Base-by-base conservation (phyloP, 495 filamentous ascomycete genomes). In the Aspergillus cavernicola region DNA sequence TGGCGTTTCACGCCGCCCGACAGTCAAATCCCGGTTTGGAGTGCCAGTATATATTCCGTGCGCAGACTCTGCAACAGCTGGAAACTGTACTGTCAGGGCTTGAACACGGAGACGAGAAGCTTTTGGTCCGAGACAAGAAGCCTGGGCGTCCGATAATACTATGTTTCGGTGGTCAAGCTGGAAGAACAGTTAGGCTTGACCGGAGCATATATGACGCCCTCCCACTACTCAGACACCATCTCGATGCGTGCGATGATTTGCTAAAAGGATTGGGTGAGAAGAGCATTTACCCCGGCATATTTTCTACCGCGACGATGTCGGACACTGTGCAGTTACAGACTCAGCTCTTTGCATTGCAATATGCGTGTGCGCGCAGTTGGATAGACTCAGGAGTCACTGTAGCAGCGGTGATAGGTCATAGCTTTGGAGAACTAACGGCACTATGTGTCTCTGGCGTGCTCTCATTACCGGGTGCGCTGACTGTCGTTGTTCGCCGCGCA, bases 121-220 rank as follows among this genome's bases (percentile, higher is more conserved):
- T 46, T 13, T 4, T 53, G 2, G 19, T 63, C n/a, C 40, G 43
- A 3, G 19, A 38, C 11, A 55, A 55, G 19, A 55, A 57, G 39
- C 64, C 63, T 4, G 16, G 13, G 1, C 54, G 37, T 0, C 72
- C 78, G 0, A 66, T 81, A 1, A 57, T 84, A 2, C 58, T 84
- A 0, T 80, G 75, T 53, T 82, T 84, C 39, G 79, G 80, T 3
- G 79, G 79, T 6, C 80, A 84, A 52, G 59, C 71, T 0, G 76
- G 73, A 0, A 71, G 50, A 0, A 75, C 51, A 19, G 56, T 81
- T 0, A 77, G 78, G 0, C 50, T 83, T 0, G 62, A 75, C 38
- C 53, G 60, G 7, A 10, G 48, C 1, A 7, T 79, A 1, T 80
- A 72, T 32, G 57, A 77, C 1, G 39, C 50, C 0, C 47, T 67